A percentile compares a stretch with the other conserved stretches of the same genome.
These are phyloP conservation scores for Tulasnella sp. DNA, from an alignment of 768 basidiomycete genomes.

Conservation along the genomic window DNA sequence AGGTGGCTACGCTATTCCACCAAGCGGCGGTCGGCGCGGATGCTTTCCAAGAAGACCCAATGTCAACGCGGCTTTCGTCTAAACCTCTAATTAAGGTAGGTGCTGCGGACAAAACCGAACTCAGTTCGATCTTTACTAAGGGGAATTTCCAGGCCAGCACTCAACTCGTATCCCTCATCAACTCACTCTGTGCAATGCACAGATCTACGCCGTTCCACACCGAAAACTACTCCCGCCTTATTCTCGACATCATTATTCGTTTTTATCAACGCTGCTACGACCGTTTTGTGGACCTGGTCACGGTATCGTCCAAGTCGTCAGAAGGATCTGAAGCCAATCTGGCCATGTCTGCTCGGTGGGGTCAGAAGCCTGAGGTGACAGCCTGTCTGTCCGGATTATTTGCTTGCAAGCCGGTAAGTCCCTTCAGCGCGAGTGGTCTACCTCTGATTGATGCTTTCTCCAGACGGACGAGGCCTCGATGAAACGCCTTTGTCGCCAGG, in stretches of 20 bases:
- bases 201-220: constrained; percentile 86
- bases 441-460: not conserved
- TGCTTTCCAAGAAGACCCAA: constrained; percentile 74
- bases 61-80: constrained; percentile 48
- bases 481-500: constrained; percentile 50
- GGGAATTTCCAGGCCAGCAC: constrained; percentile 57
- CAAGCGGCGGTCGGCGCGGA: constrained; percentile 73
- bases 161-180: constrained; percentile 78
- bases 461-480: constrained; percentile 34
- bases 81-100: constrained; percentile 72
- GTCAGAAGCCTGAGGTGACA: constrained; percentile 70
- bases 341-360: constrained; percentile 51
- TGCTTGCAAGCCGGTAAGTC: constrained; percentile 35
- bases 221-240: constrained; percentile 89
- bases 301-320: constrained; percentile 24
- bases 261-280: constrained; percentile 93
- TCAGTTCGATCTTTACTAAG: constrained; percentile 3
- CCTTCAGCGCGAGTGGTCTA: not conserved
- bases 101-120: not conserved
- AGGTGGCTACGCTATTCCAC: constrained; percentile 78
- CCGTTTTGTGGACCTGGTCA: constrained; percentile 65
- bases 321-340: not conserved
- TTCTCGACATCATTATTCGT: constrained; percentile 87
- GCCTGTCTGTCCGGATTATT: constrained; percentile 60
- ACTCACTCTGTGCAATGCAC: constrained; percentile 86